phyloP scores from a whole-genome alignment of 2,329 filamentous ascomycete species.

The Sporothrix curviconia region DNA sequence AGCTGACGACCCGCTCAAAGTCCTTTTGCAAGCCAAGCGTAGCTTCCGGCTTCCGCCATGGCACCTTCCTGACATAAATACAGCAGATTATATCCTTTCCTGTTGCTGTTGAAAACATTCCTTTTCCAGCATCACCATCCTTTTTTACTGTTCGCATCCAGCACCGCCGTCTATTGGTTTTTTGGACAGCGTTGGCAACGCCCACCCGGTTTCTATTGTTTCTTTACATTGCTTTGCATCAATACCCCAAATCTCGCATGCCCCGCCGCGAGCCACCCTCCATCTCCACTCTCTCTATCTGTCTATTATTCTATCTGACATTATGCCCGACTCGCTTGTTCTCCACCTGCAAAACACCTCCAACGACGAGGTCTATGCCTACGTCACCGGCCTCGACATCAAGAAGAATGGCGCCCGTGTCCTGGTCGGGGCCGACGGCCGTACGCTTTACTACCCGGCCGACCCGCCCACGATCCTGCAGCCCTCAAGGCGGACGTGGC shows the following conservation, averaged over 20 bases:
- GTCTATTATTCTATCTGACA: neutral
- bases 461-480: conserved; percentile 39
- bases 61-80: neutral
- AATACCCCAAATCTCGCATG: neutral
- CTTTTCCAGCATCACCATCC: too few species aligned
- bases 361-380: conserved; percentile 49
- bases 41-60: too few species aligned
- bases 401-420: conserved; percentile 34
- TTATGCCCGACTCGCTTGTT: conserved; percentile 40
- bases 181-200: too few species aligned
- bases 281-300: neutral
- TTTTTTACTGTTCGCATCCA: too few species aligned
- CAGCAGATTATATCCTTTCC: neutral
- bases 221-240: neutral
- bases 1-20: neutral
- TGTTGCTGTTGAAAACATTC: too few species aligned
- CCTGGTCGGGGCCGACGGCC: conserved; percentile 39
- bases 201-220: neutral
- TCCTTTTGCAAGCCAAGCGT: neutral
- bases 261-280: too few species aligned
- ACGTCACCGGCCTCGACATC: conserved; percentile 58
- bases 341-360: conserved; percentile 53
- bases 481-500: conserved; percentile 50
- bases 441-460: conserved; percentile 49
- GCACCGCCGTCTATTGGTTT: neutral